Evolutionary conservation across 176 grass and related monocot species (phyloP).

Genomic region (Canna indica): DNA sequence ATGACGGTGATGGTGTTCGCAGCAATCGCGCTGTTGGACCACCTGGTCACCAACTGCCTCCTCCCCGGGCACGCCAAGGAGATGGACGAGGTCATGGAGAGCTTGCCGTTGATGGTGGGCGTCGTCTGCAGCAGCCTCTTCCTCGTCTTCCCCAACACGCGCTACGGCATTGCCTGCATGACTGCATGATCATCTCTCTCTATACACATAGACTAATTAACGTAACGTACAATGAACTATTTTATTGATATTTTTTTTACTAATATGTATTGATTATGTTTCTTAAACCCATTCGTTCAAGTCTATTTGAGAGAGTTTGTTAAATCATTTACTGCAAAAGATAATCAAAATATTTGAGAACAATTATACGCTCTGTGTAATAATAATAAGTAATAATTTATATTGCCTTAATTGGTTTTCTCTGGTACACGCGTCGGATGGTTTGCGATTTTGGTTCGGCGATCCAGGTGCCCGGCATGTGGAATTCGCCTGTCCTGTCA

Average conservation of each 20-base stretch:
- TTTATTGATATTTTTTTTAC: no score
- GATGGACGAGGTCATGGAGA: constrained; percentile 65
- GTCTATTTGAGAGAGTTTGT: no score
- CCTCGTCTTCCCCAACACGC: constrained; percentile 50
- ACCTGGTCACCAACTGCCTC: constrained; percentile 38
- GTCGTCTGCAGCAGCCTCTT: constrained; percentile 49
- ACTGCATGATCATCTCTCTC: constrained; percentile 7
- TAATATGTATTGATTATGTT: no score
- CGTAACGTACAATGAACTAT: no score
- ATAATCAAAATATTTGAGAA: no score
- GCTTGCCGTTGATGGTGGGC: constrained; percentile 51
- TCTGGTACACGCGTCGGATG: neutral
- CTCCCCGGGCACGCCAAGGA: constrained; percentile 39
- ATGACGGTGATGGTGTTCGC: constrained; percentile 60
- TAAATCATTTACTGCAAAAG: no score
- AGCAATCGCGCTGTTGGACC: constrained; percentile 36
- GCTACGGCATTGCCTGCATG: constrained; percentile 55
- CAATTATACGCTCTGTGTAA: no score
- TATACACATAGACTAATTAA: no score
- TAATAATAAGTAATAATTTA: no score
- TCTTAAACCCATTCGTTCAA: no score
- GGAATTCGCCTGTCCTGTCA: neutral
- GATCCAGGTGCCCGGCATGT: neutral
- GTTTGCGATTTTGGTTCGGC: neutral
- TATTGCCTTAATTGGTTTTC: no score